A percentile compares a stretch with the other conserved stretches of the same genome.
Evolutionary conservation across 2,329 filamentous ascomycete species (phyloP).

Genomic region (Juglanconis juglandina): DNA sequence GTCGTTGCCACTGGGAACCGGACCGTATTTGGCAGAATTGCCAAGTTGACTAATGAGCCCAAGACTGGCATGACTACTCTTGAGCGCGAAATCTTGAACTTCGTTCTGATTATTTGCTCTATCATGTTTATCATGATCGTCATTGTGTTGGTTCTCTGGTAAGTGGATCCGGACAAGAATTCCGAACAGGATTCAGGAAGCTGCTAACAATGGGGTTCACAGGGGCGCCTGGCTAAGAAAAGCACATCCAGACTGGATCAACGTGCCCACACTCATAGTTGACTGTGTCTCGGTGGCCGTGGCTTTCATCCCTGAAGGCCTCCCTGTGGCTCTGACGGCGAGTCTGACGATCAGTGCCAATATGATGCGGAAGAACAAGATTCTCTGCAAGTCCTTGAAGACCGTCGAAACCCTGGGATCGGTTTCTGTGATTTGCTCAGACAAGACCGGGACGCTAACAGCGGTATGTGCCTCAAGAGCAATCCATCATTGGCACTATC

Average conservation of each 20-base stretch:
- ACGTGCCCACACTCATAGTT: constrained; percentile 68
- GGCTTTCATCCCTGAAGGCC: constrained; percentile 72
- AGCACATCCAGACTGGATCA: constrained; percentile 67
- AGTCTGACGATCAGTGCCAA: constrained; percentile 74
- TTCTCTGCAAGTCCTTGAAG: constrained; percentile 76
- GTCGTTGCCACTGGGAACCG: constrained; percentile 69
- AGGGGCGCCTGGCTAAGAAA: constrained; percentile 69
- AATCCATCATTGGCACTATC: too few relatives aligned
- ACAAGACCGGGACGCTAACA: constrained; percentile 72
- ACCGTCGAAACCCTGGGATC: constrained; percentile 73
- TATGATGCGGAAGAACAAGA: constrained; percentile 72
- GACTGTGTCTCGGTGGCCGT: constrained; percentile 69
- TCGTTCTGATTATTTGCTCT: constrained; percentile 66
- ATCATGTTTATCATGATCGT: constrained; percentile 66
- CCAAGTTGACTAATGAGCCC: constrained; percentile 66
- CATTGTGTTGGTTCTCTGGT: constrained; percentile 65
- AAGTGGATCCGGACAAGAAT: constrained; percentile 33
- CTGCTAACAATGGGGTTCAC: neutral
- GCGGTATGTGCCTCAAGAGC: constrained; percentile 32
- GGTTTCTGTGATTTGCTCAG: constrained; percentile 71
- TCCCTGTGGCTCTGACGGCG: constrained; percentile 67
- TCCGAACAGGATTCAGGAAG: constrained; percentile 32
- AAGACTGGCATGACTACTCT: constrained; percentile 66
- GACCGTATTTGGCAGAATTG: constrained; percentile 74
- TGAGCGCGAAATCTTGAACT: constrained; percentile 69